Evolutionary conservation across 2,329 filamentous ascomycete species (phyloP), one percentile per base, ranked within the genome.

Genomic region (Xylaria multiplex): DNA sequence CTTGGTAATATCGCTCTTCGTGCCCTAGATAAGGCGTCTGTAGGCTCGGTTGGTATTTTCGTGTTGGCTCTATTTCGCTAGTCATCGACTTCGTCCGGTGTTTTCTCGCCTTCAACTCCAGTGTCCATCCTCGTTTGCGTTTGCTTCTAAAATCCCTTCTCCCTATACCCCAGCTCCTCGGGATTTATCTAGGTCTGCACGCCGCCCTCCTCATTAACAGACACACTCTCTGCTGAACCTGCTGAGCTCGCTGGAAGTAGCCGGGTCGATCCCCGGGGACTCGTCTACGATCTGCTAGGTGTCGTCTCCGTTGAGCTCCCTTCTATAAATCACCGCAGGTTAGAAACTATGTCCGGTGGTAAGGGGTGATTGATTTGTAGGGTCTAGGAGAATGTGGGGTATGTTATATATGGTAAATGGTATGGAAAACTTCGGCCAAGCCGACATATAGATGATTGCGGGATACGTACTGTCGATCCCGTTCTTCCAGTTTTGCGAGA

Each of bases 401-500:
- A 19, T 24, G 24, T 16, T 16, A 19, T 8, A 32, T 30, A 40
- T 37, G 27, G 27, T 27, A 27, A 27, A 27, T 22, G 16, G 30
- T 13, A 13, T 27, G 8, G 9, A 37, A 37, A 19, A 13, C 2
- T 7, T 35, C 37, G 8, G 49, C n/a, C 27, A 6, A 22, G 19
- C 2, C 1, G 30, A 42, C 9, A 13, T 13, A 14, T 30, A 6
- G 13, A 50, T 1, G 16, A 5, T 3, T 37, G n/a, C 2, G 40
- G 30, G 37, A 53, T 16, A 66, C 66, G 6, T 60, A 68, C 66
- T 66, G 59, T 32, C 65, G 65, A 27, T 75, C 73, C 54, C 62
- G 64, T 55, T 73, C 71, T 54, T 77, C 75, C 7, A 77, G 50
- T 45, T 64, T 67, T 49, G 75, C 74, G 7, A 77, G 67, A 6